phyloP scores from a whole-genome alignment of 768 basidiomycete species.

The Leccinellum albellum region DNA sequence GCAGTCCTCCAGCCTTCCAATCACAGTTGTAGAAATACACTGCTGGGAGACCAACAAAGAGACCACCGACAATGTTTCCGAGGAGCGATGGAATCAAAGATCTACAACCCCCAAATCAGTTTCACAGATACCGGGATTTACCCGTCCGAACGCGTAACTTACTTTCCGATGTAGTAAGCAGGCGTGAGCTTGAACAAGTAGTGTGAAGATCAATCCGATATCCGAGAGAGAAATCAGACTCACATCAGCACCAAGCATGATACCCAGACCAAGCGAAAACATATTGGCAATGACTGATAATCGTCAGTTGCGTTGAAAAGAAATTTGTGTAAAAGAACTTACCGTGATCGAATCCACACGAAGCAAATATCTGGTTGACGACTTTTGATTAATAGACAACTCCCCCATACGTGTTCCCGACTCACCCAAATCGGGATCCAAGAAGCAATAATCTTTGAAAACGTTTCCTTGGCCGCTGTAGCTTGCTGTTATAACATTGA shows the following conservation, averaged over 20 bases:
- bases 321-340: conserved; percentile 11
- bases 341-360: conserved; percentile 72
- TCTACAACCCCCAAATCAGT: conserved; percentile 21
- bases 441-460: conserved; percentile 64
- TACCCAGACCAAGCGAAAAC: conserved; percentile 67
- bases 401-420: neutral
- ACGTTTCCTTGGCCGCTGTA: conserved; percentile 58
- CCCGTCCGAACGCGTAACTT: conserved; percentile 13
- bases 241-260: conserved; percentile 67
- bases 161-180: conserved; percentile 66
- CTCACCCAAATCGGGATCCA: conserved; percentile 77
- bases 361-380: conserved; percentile 54
- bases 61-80: conserved; percentile 65
- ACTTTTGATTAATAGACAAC: neutral
- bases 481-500: conserved; percentile 50
- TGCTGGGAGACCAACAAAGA: conserved; percentile 61
- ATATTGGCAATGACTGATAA: conserved; percentile 65
- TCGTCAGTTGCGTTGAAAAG: neutral
- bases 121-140: neutral
- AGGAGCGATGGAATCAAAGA: conserved; percentile 63
- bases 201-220: neutral
- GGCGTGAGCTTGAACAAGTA: conserved; percentile 24
- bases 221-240: conserved; percentile 20
- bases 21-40: conserved; percentile 61
- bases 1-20: conserved; percentile 38